phyloP scores from a whole-genome alignment of 2,329 filamentous ascomycete species.

The Pezicula rhizophila region DNA sequence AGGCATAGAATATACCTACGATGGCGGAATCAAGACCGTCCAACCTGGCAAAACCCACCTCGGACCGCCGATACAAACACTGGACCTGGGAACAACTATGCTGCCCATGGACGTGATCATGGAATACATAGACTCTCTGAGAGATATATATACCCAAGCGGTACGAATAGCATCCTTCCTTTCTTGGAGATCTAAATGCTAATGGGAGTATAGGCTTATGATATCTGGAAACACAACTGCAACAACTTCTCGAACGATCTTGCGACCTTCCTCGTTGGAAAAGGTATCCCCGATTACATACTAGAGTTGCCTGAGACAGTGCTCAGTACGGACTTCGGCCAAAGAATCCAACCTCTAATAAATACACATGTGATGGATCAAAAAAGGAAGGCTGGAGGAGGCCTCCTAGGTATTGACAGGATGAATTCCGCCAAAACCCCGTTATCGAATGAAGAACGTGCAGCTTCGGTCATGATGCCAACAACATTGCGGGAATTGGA shows the following conservation, averaged over 20 bases:
- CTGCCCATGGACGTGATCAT: slow-evolving; percentile 75
- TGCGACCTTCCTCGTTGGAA: slow-evolving; percentile 80
- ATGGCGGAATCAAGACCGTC: slow-evolving; percentile 79
- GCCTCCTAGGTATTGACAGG: slow-evolving; percentile 23
- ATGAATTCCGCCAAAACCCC: slow-evolving; percentile 12
- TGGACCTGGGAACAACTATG: slow-evolving; percentile 70
- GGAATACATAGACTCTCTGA: slow-evolving; percentile 82
- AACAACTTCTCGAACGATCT: slow-evolving; percentile 97
- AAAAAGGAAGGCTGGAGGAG: slow-evolving; percentile 46
- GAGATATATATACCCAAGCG: slow-evolving; percentile 74
- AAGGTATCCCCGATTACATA: slow-evolving; percentile 83
- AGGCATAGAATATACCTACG: slow-evolving; percentile 85
- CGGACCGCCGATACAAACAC: slow-evolving; percentile 71
- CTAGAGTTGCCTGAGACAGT: slow-evolving; percentile 79
- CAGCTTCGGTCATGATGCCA: slow-evolving; percentile 53
- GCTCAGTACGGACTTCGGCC: slow-evolving; percentile 78
- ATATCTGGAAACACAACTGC: slow-evolving; percentile 87
- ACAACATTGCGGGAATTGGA: slow-evolving; percentile 55
- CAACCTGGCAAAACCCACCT: slow-evolving; percentile 79
- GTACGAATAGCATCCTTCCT: slow-evolving; percentile 32
- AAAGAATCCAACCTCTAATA: slow-evolving; percentile 77
- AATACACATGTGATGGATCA: slow-evolving; percentile 54
- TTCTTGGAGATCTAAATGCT: not conserved
- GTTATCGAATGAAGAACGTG: slow-evolving; percentile 12
- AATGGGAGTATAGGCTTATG: slow-evolving; percentile 59